Percentiles rank a stretch among this genome's conserved stretches.
These are phyloP conservation scores for Ploettnerulaceae sp. DNA, from an alignment of 2,329 filamentous ascomycete genomes.

Conservation along the genomic window DNA sequence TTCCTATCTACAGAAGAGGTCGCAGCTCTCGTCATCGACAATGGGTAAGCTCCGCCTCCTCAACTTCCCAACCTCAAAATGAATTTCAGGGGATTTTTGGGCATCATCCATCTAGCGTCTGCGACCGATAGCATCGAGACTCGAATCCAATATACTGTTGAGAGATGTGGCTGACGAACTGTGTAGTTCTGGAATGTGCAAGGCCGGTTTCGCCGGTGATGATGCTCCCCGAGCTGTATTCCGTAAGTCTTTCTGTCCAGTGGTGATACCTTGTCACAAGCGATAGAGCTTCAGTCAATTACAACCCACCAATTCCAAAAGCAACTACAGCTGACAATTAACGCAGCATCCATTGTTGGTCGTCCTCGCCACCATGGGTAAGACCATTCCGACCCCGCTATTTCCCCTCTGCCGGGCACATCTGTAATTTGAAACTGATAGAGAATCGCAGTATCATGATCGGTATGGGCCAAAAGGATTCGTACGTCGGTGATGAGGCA, in stretches of 20 bases:
- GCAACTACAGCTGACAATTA: conserved; percentile 20
- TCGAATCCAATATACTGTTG: conserved; percentile 7
- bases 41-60: conserved; percentile 80
- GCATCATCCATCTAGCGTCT: conserved; percentile 7
- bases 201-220: conserved; percentile 99
- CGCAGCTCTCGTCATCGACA: conserved; percentile 99
- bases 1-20: conserved; percentile 78
- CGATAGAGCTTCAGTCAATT: background rate
- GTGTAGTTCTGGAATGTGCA: conserved; percentile 98
- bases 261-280: conserved; percentile 3
- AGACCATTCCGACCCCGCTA: conserved; percentile 40
- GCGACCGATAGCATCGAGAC: conserved; percentile 10
- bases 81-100: conserved; percentile 25
- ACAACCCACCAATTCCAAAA: background rate
- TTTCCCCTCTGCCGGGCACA: conserved; percentile 17
- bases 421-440: conserved; percentile 29
- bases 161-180: conserved; percentile 23
- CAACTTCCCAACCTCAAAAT: conserved; percentile 17
- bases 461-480: conserved; percentile 99
- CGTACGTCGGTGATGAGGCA: conserved; percentile 99
- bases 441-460: conserved; percentile 85
- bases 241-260: conserved; percentile 68
- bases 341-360: conserved; percentile 93
- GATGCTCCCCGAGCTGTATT: conserved; percentile 99
- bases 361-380: conserved; percentile 99